A percentile compares a stretch with the other conserved stretches of the same genome.
phyloP scores from a whole-genome alignment of 2,329 filamentous ascomycete species.

The Chaetomiaceae sp. region DNA sequence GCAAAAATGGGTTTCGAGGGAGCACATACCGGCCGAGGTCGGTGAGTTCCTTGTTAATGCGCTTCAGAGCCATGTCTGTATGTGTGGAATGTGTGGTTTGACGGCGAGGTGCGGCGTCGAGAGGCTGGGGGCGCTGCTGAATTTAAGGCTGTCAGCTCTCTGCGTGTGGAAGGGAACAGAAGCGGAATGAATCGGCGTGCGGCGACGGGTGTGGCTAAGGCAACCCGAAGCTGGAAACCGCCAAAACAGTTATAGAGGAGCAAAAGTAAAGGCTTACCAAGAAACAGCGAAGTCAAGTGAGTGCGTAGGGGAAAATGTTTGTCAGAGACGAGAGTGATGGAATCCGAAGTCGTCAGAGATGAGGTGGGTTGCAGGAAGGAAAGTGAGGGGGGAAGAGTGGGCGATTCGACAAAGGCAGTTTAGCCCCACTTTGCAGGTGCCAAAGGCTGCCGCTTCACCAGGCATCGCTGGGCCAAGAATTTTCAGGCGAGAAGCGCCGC shows the following conservation, averaged over 20 bases:
- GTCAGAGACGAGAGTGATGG: slow-evolving; percentile 19
- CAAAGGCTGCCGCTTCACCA: slow-evolving; percentile 19
- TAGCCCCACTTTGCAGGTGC: slow-evolving; percentile 15
- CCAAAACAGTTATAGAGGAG: background rate
- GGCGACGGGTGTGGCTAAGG: slow-evolving; percentile 6
- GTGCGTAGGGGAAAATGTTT: slow-evolving; percentile 7
- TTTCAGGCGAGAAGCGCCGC: slow-evolving; percentile 22
- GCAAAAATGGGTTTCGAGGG: slow-evolving; percentile 21
- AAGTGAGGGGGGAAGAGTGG: slow-evolving; percentile 22
- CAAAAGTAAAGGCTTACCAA: slow-evolving; percentile 20
- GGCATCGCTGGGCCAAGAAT: slow-evolving; percentile 17
- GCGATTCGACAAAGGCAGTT: slow-evolving; percentile 26
- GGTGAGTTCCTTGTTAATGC: slow-evolving; percentile 91
- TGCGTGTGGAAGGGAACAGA: slow-evolving; percentile 27
- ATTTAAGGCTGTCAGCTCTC: slow-evolving; percentile 27
- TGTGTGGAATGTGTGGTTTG: slow-evolving; percentile 24
- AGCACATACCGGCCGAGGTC: slow-evolving; percentile 76
- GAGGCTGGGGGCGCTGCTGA: slow-evolving; percentile 18
- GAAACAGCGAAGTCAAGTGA: slow-evolving; percentile 7
- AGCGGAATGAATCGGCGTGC: slow-evolving; percentile 45
- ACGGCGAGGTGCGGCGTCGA: slow-evolving; percentile 20
- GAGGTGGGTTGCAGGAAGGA: slow-evolving; percentile 26
- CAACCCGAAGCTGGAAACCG: background rate
- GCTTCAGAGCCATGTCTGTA: slow-evolving; percentile 74
- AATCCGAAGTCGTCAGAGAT: slow-evolving; percentile 20